Evolutionary conservation across 495 filamentous ascomycete genomes (phyloP).

Genomic region (Penicillium robsamsonii): DNA sequence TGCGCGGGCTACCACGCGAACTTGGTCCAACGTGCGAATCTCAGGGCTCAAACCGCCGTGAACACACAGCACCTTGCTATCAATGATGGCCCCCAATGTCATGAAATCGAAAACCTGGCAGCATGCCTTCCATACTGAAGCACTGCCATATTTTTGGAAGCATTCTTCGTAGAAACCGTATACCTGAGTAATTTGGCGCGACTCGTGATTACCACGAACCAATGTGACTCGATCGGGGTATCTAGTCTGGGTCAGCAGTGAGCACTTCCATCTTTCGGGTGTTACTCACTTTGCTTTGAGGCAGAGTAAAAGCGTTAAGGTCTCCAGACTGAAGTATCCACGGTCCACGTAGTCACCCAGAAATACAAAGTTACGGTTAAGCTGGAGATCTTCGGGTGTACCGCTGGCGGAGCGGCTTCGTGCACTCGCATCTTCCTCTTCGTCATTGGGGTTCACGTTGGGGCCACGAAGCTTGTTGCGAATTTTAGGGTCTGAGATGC

Average conservation of each 20-base stretch:
- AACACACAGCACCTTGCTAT: conserved; percentile 94
- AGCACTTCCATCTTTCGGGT: not conserved
- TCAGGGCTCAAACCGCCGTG: conserved; percentile 96
- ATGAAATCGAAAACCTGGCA: conserved; percentile 99
- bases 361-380: conserved; percentile 86
- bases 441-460: conserved; percentile 42
- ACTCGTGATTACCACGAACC: conserved; percentile 96
- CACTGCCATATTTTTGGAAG: conserved; percentile 96
- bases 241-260: conserved; percentile 44
- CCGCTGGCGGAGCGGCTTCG: conserved; percentile 40
- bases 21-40: conserved; percentile 93
- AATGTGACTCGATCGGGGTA: conserved; percentile 94
- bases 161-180: conserved; percentile 99
- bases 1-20: conserved; percentile 93
- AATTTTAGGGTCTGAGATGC: conserved; percentile 79
- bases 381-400: conserved; percentile 40
- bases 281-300: conserved; percentile 84
- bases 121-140: conserved; percentile 97
- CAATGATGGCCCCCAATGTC: conserved; percentile 91
- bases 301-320: conserved; percentile 91
- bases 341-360: conserved; percentile 96
- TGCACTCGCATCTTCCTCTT: conserved; percentile 40
- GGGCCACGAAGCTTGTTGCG: conserved; percentile 71
- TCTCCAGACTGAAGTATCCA: conserved; percentile 96
- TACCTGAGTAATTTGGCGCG: conserved; percentile 95